Conservation (phyloP, 345 rosid species). For the Citrus trifoliata region DNA sequence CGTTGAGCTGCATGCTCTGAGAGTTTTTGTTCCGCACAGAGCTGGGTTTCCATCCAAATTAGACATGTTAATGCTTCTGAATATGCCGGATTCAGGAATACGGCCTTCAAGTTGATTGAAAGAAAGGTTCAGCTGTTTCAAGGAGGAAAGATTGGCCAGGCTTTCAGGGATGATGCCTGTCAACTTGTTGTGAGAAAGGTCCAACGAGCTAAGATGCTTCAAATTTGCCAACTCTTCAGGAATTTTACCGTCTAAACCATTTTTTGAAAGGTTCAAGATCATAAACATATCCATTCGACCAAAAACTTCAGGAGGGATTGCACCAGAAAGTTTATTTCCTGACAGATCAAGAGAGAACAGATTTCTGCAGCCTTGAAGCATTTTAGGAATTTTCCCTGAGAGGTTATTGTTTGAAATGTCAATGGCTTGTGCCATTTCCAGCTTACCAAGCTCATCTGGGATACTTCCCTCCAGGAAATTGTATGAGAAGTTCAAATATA, state of each 20-base stretch:
- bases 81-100: conserved; percentile 67
- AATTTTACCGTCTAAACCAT: conserved; percentile 42
- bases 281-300: conserved; percentile 35
- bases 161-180: conserved; percentile 60
- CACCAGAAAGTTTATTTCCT: conserved; percentile 58
- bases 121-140: conserved; percentile 63
- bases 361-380: conserved; percentile 62
- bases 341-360: conserved; percentile 70
- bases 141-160: conserved; percentile 46
- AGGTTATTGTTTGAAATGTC: conserved; percentile 72
- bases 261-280: conserved; percentile 67
- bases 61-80: conserved; percentile 41
- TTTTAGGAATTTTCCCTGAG: conserved; percentile 60
- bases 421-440: conserved; percentile 64
- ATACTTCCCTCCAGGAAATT: conserved; percentile 57
- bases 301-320: conserved; percentile 43
- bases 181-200: conserved; percentile 65
- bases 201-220: conserved; percentile 50
- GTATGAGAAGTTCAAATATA: conserved; percentile 64
- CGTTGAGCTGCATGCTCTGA: conserved; percentile 33
- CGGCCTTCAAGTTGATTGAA: conserved; percentile 74
- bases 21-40: conserved; percentile 61
- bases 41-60: conserved; percentile 56
- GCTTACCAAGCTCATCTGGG: conserved; percentile 34
- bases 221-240: conserved; percentile 32